phyloP scores from a whole-genome alignment of 1,284 basidiomycete genomes.

The Hypsizygus ulmarius region DNA sequence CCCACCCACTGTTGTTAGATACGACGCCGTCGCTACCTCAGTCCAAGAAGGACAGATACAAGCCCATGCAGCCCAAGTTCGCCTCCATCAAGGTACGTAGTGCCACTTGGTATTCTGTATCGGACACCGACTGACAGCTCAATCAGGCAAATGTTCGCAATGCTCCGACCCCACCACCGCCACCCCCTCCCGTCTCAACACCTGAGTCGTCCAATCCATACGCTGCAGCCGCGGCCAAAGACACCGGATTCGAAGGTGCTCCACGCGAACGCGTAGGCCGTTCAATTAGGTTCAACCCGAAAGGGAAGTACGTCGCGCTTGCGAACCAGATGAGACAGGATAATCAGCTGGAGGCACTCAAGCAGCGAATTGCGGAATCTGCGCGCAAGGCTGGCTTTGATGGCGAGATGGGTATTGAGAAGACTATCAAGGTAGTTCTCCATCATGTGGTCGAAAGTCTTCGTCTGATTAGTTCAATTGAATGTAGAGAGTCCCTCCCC shows the following conservation, averaged over 20 bases:
- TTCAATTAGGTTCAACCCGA: constrained; percentile 81
- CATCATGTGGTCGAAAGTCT: neutral
- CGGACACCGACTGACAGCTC: neutral
- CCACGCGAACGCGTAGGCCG: constrained; percentile 70
- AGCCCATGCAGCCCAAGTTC: constrained; percentile 97
- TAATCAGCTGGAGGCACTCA: constrained; percentile 85
- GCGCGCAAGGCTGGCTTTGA: constrained; percentile 92
- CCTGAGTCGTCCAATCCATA: constrained; percentile 71
- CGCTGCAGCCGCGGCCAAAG: constrained; percentile 50
- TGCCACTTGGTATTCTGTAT: constrained; percentile 2
- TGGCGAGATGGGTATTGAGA: constrained; percentile 91
- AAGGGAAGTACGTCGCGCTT: constrained; percentile 86
- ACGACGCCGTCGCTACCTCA: constrained; percentile 56
- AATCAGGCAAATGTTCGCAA: constrained; percentile 70
- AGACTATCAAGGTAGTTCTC: constrained; percentile 67
- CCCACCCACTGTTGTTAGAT: constrained; percentile 84
- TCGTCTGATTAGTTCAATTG: neutral
- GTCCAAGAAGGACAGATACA: constrained; percentile 87
- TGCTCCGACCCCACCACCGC: constrained; percentile 61
- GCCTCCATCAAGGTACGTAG: constrained; percentile 77
- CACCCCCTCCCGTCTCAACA: constrained; percentile 50
- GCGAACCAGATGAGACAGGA: constrained; percentile 86
- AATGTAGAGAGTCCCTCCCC: constrained; percentile 75
- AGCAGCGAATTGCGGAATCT: constrained; percentile 89
- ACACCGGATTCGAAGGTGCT: constrained; percentile 65